phyloP scores from a whole-genome alignment of 805 yeast species.

The Sugiyamaella americana region DNA sequence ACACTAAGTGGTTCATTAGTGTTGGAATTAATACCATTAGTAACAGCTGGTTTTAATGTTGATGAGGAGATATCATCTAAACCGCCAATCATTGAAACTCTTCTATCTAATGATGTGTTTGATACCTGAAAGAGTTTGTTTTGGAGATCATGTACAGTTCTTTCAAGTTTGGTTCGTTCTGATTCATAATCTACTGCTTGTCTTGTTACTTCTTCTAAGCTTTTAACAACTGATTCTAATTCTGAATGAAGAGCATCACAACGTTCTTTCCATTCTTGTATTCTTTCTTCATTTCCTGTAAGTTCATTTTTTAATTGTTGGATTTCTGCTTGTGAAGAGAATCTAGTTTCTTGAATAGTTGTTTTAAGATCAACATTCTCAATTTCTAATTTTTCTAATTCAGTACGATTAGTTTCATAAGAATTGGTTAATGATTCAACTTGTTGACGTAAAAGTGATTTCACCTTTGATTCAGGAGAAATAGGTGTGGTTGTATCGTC shows the following conservation, averaged over 20 bases:
- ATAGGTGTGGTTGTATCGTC: neutral
- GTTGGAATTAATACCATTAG: neutral
- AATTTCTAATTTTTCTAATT: constrained; percentile 22
- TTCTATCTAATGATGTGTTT: constrained; percentile 13
- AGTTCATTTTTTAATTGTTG: constrained; percentile 24
- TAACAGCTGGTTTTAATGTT: neutral
- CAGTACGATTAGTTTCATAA: constrained; percentile 21
- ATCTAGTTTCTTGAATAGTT: constrained; percentile 20
- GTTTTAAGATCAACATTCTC: constrained; percentile 24
- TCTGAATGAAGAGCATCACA: constrained; percentile 29
- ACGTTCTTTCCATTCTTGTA: constrained; percentile 26
- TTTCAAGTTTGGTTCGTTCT: constrained; percentile 27
- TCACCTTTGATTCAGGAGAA: constrained; percentile 9
- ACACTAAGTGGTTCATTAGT: constrained; percentile 20
- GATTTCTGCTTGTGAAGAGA: constrained; percentile 21
- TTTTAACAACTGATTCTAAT: constrained; percentile 27
- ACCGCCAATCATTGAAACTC: constrained; percentile 19
- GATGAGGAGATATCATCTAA: neutral
- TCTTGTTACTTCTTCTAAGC: constrained; percentile 34
- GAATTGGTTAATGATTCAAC: constrained; percentile 17
- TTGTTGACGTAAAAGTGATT: constrained; percentile 16
- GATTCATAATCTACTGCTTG: constrained; percentile 33
- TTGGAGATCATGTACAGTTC: constrained; percentile 23
- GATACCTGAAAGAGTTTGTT: constrained; percentile 18
- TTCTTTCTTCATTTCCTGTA: constrained; percentile 19